Evolutionary conservation across 2,329 filamentous ascomycete genomes (phyloP).

Genomic region (Phialemonium atrogriseum): DNA sequence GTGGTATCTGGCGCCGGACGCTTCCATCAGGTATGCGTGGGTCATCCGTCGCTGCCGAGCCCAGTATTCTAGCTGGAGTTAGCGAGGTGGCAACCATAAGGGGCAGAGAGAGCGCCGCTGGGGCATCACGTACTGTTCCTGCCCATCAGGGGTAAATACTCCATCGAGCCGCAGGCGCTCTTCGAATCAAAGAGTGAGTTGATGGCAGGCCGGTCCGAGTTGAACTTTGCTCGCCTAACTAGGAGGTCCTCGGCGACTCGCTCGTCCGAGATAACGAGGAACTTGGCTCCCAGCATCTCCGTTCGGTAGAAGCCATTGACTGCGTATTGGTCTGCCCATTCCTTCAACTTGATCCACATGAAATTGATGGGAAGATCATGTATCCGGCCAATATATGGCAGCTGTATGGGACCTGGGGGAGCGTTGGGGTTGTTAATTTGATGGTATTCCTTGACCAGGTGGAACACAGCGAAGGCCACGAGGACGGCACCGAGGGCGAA

Average conservation of each 20-base stretch:
- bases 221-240: conserved; percentile 41
- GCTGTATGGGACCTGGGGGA: conserved; percentile 21
- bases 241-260: conserved; percentile 43
- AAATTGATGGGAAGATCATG: conserved; percentile 38
- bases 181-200: conserved; percentile 45
- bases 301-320: conserved; percentile 23
- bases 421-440: conserved; percentile 21
- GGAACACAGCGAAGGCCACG: neutral
- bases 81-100: neutral
- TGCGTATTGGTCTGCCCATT: conserved; percentile 24
- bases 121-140: conserved; percentile 35
- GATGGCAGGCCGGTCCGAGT: conserved; percentile 40
- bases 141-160: conserved; percentile 47
- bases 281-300: conserved; percentile 23
- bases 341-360: conserved; percentile 46
- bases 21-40: conserved; percentile 38
- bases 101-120: no score
- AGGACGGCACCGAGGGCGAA: conserved; percentile 1
- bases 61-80: conserved; percentile 36
- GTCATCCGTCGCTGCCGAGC: conserved; percentile 43
- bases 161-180: conserved; percentile 44
- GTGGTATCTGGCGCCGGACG: conserved; percentile 22
- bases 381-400: conserved; percentile 28
- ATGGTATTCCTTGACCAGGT: conserved; percentile 17
- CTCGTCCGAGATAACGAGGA: conserved; percentile 40